Evolutionary conservation across 129 eudicot genomes (phyloP).

Genomic region (Arctium lappa): DNA sequence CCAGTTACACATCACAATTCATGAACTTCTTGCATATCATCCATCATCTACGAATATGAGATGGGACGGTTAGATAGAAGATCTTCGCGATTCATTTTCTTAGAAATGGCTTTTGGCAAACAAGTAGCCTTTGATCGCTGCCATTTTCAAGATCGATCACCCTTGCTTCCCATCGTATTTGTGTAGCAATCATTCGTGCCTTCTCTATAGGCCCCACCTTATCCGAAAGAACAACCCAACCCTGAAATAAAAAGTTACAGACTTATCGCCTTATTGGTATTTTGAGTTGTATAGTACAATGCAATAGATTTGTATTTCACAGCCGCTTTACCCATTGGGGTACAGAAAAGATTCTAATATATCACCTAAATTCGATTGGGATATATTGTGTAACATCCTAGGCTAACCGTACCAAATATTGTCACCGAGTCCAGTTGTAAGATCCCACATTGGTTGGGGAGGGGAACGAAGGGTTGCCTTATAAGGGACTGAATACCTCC

Average conservation of each 20-base stretch:
- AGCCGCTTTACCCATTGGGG: too few species aligned
- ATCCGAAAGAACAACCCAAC: conserved; percentile 87
- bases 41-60: background rate
- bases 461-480: too few species aligned
- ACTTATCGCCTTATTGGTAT: background rate
- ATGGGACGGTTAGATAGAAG: background rate
- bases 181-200: conserved; percentile 70
- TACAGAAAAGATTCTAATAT: background rate
- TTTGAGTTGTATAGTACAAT: background rate
- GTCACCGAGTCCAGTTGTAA: too few species aligned
- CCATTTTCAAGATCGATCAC: conserved; percentile 88
- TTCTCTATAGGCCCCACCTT: conserved; percentile 60
- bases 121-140: conserved; percentile 75
- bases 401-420: too few species aligned
- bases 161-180: conserved; percentile 95
- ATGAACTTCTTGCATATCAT: background rate
- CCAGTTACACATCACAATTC: background rate
- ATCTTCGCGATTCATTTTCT: conserved; percentile 57
- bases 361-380: too few species aligned
- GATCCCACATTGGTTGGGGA: too few species aligned
- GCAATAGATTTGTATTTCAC: background rate
- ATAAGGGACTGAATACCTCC: too few species aligned
- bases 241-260: conserved; percentile 37
- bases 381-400: too few species aligned
- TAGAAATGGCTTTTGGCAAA: conserved; percentile 87